Evolutionary conservation across 2,329 filamentous ascomycete species (phyloP).

Genomic region (Pleomassaria siparia): DNA sequence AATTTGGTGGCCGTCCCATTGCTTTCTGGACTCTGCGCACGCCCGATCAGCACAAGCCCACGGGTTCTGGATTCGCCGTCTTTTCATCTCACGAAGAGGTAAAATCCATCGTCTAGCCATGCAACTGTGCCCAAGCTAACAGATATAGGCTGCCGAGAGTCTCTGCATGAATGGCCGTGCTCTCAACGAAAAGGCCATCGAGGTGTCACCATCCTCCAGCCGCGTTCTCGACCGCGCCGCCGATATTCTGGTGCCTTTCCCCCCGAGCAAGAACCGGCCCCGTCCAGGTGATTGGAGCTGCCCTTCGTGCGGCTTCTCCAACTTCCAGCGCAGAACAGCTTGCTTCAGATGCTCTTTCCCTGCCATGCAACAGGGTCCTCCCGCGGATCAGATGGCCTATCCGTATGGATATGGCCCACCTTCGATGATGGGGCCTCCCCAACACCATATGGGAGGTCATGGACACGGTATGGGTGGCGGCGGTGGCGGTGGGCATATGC

Average conservation of each 20-base stretch:
- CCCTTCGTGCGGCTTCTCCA: conserved; percentile 97
- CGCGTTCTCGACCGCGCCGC: conserved; percentile 92
- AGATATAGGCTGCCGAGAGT: conserved; percentile 81
- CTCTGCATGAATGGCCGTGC: conserved; percentile 99
- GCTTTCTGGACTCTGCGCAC: conserved; percentile 98
- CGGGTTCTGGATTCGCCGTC: conserved; percentile 94
- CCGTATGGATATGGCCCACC: conserved; percentile 62
- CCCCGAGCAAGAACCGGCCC: conserved; percentile 96
- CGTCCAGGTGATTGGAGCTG: conserved; percentile 98
- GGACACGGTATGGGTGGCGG: conserved; percentile 46
- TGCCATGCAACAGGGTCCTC: conserved; percentile 78
- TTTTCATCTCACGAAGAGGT: conserved; percentile 99
- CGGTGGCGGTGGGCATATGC: conserved; percentile 56
- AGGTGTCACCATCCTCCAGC: conserved; percentile 96
- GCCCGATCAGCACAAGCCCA: conserved; percentile 99
- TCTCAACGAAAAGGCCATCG: conserved; percentile 97
- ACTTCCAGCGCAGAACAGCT: conserved; percentile 97
- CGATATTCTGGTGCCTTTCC: conserved; percentile 95
- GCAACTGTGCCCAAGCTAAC: not conserved
- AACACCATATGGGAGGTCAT: conserved; percentile 67
- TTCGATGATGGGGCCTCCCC: conserved; percentile 56
- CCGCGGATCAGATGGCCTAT: conserved; percentile 70
- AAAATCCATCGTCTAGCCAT: conserved; percentile 23
- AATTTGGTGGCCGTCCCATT: conserved; percentile 95
- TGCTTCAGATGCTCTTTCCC: conserved; percentile 99